A percentile compares a stretch with the other conserved stretches of the same genome.
Evolutionary conservation across 495 filamentous ascomycete genomes (phyloP).

Genomic region (Lasiosphaeriaceae sp.): DNA sequence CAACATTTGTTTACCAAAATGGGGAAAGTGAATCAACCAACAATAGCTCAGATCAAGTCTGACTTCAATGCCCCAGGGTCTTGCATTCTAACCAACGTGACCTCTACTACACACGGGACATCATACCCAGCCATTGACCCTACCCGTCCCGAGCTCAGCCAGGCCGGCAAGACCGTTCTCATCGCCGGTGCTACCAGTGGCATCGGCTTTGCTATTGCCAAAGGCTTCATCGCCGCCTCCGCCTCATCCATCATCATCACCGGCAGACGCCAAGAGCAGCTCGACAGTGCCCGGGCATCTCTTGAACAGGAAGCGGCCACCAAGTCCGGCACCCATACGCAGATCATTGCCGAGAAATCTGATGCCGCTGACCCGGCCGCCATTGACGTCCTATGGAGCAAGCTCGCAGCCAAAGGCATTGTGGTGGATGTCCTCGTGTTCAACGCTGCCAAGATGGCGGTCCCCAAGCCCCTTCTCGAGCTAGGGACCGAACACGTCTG

Average conservation of each 20-base stretch:
- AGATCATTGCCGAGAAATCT: conserved; percentile 13
- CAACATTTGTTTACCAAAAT: too few species aligned
- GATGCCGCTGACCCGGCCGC: conserved; percentile 22
- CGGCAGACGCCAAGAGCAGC: conserved; percentile 13
- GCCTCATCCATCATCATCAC: conserved; percentile 21
- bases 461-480: conserved; percentile 19
- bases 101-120: not conserved
- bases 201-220: conserved; percentile 31
- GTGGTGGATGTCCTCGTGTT: conserved; percentile 34
- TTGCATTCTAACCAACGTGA: not conserved
- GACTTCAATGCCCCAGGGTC: too few species aligned
- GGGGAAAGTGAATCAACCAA: too few species aligned
- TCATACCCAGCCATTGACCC: conserved; percentile 39
- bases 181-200: conserved; percentile 40
- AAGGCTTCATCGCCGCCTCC: conserved; percentile 21
- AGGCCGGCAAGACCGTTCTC: conserved; percentile 39
- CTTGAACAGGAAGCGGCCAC: conserved; percentile 9
- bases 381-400: conserved; percentile 29
- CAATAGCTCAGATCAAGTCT: too few species aligned
- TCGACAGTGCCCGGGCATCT: conserved; percentile 2
- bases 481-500: conserved; percentile 27
- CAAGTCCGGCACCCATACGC: conserved; percentile 1
- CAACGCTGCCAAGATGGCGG: conserved; percentile 23
- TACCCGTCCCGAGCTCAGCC: conserved; percentile 36
- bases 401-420: conserved; percentile 21